Base-by-base conservation (phyloP, 164 flowering plant genomes). In the Annona squamosa region DNA sequence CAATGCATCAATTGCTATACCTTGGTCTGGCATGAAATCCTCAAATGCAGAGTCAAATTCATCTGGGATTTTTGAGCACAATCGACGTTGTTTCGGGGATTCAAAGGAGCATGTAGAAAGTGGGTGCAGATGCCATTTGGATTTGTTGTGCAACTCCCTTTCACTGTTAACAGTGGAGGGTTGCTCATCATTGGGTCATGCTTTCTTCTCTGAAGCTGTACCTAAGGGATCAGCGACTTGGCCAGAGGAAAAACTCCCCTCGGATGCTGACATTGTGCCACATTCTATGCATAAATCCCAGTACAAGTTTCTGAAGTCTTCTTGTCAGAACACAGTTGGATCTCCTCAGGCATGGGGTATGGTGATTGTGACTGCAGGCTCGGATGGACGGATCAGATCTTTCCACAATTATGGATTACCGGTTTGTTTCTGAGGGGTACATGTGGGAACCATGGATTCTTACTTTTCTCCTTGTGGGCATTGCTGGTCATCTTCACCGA, bases 401-500 rank as follows among this genome's bases (percentile, higher is more conserved):
- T 93, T 75, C 74, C 89, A 78, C 72, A 93, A 91, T 63, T 89
- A 89, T 57, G 98, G 97, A 3, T 85, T 91, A 68, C 97, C 98
- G 2, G 65, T 86, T 76, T 89, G 80, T 64, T 46, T 72, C 19
- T 87, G 82, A 89, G 37, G 5, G 37, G 37, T 26, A 26, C 37
- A 26, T 26, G 37, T 26, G 37, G 37, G 37, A 63, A 10, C 9
- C 6, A 63, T 19, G 5, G 6, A 63, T 63, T 63, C 65, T 63
- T 2, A 17, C 12, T 7, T 56, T 16, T 56, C 65, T 17, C 4
- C 26, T 26, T 26, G 37, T 66, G 68, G 48, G 68, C 46, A 42
- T 43, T 3, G 3, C 48, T 41, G 4, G n/a, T 41, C 67, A 13
- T 18, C 9, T 7, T 4, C 12, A 42, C n/a, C 48, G 0, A 5